A percentile compares a stretch with the other conserved stretches of the same genome.
phyloP scores from a whole-genome alignment of 306 rosid genomes.

The Glycine soja region DNA sequence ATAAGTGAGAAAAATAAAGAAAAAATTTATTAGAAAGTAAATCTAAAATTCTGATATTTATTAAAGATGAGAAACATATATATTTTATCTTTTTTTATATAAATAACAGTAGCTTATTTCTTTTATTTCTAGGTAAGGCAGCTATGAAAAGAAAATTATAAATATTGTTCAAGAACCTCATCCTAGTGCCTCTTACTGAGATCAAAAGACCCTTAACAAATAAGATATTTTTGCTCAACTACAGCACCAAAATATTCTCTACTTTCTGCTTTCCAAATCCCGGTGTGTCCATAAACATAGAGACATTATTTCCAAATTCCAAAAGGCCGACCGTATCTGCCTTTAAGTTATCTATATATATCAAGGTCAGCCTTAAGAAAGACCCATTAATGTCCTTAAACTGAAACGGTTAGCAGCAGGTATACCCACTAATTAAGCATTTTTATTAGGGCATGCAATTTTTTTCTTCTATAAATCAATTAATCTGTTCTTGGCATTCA shows the following conservation, averaged over 20 bases:
- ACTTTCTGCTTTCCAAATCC: background rate
- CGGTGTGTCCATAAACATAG: constrained; percentile 1
- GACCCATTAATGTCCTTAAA: constrained; percentile 8
- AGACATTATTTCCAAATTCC: background rate
- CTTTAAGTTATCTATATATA: background rate
- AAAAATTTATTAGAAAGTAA: no score
- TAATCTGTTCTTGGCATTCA: constrained; percentile 22
- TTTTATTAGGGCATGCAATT: background rate
- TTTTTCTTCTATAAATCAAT: background rate
- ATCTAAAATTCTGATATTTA: no score
- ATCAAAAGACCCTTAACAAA: background rate
- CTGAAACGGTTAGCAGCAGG: constrained; percentile 24
- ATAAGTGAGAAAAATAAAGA: no score
- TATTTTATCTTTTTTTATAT: no score
- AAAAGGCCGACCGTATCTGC: constrained; percentile 35
- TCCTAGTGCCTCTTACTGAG: no score
- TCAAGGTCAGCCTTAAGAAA: background rate
- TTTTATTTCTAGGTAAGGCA: no score
- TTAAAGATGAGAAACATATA: no score
- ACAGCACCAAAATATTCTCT: constrained; percentile 41
- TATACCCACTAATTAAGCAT: constrained; percentile 30
- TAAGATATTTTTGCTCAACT: constrained; percentile 23
- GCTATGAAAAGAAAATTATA: no score
- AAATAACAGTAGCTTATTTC: no score
- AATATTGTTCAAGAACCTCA: no score